Evolutionary conservation across 495 filamentous ascomycete genomes (phyloP).

Genomic region (Podospora comata): DNA sequence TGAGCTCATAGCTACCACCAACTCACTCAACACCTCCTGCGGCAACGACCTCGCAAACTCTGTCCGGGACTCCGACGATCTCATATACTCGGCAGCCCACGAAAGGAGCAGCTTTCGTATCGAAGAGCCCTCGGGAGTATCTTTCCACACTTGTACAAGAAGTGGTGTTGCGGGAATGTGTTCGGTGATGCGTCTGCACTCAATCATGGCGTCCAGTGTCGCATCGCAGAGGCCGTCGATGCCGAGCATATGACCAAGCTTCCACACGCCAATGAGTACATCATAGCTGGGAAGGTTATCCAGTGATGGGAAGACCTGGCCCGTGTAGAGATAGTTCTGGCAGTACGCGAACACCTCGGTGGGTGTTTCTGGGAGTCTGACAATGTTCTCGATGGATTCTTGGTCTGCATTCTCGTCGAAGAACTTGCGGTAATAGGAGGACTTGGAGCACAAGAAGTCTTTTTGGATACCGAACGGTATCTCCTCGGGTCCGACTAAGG

Average conservation of each 20-base stretch:
- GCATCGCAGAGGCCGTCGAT: constrained; percentile 52
- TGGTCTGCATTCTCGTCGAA: constrained; percentile 37
- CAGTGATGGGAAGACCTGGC: constrained; percentile 39
- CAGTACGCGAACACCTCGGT: constrained; percentile 48
- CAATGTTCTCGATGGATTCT: constrained; percentile 43
- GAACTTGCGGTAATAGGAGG: constrained; percentile 41
- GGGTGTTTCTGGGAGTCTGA: constrained; percentile 45
- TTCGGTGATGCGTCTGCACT: constrained; percentile 45
- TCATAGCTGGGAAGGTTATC: constrained; percentile 47
- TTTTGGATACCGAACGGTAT: constrained; percentile 53
- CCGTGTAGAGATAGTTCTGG: constrained; percentile 53
- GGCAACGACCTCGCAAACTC: constrained; percentile 53
- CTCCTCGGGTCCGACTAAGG: constrained; percentile 49
- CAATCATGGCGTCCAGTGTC: constrained; percentile 51
- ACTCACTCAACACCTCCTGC: constrained; percentile 52
- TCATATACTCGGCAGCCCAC: constrained; percentile 58
- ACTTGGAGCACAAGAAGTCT: constrained; percentile 52
- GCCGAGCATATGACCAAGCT: constrained; percentile 47
- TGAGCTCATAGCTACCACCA: constrained; percentile 55
- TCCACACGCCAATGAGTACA: constrained; percentile 50
- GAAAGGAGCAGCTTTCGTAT: constrained; percentile 51
- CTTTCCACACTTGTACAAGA: constrained; percentile 53
- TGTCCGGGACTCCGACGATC: constrained; percentile 46
- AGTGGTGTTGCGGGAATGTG: constrained; percentile 51
- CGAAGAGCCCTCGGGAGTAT: constrained; percentile 52